Evolutionary conservation across 352 stramenopile genomes (phyloP).

Genomic region (Thraustochytrium sp.): DNA sequence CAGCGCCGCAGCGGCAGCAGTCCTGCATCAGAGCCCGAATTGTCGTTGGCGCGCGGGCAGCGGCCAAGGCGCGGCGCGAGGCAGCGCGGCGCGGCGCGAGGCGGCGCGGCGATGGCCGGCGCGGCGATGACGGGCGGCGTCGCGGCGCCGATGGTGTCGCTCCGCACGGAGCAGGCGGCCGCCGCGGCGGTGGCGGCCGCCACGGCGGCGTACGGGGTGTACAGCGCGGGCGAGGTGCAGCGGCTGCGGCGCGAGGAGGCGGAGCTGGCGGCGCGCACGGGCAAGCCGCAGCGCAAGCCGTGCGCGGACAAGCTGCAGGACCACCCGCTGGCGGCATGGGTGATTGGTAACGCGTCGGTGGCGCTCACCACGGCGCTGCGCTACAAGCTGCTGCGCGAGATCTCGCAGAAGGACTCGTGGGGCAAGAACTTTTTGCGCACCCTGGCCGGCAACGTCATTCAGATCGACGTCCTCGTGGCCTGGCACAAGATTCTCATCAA

Average conservation of each 20-base stretch:
- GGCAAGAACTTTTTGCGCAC: conserved; percentile 2
- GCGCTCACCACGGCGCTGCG: background rate
- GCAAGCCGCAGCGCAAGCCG: background rate
- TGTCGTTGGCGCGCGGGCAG: no score
- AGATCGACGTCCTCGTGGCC: background rate
- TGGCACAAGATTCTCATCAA: conserved; percentile 15
- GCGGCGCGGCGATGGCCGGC: no score
- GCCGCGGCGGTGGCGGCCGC: background rate
- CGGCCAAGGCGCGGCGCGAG: no score
- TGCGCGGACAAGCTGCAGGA: conserved; percentile 35
- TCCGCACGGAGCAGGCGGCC: background rate
- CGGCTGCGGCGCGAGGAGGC: background rate
- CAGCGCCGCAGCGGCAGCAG: no score
- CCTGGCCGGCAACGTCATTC: background rate
- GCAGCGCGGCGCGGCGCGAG: no score
- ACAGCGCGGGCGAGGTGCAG: background rate
- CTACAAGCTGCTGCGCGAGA: background rate
- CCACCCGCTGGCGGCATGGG: conserved; percentile 18
- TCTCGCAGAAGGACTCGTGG: background rate
- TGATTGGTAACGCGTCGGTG: conserved; percentile 28
- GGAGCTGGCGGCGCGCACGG: background rate
- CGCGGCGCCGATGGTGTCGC: no score
- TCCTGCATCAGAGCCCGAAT: no score
- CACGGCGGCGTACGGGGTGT: background rate
- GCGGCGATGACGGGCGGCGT: no score